Conservation (phyloP, 2,329 filamentous ascomycete species). For the Sphaceloma murrayae region DNA sequence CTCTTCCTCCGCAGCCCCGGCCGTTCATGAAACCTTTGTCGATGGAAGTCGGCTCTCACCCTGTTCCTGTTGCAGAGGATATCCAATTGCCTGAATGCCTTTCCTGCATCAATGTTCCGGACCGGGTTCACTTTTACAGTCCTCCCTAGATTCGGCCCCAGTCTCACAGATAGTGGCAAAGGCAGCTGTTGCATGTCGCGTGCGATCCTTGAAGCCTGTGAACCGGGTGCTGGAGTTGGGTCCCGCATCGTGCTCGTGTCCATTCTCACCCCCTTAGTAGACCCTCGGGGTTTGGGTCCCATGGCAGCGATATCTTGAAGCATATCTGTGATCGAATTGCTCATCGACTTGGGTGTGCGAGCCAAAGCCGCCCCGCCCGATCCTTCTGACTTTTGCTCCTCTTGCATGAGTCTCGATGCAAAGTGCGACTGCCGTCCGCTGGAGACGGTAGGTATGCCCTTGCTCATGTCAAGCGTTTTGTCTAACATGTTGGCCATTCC, state of each 20-base stretch:
- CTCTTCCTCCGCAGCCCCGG: slow-evolving; percentile 68
- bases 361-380: background rate
- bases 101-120: slow-evolving; percentile 37
- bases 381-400: background rate
- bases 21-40: slow-evolving; percentile 65
- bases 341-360: too few relatives aligned
- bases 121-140: slow-evolving; percentile 30
- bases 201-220: too few relatives aligned
- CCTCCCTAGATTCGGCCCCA: slow-evolving; percentile 35
- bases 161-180: slow-evolving; percentile 22
- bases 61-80: slow-evolving; percentile 44
- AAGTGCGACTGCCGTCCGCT: slow-evolving; percentile 24
- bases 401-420: slow-evolving; percentile 23
- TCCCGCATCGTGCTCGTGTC: background rate
- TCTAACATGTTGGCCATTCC: slow-evolving; percentile 24
- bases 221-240: too few relatives aligned
- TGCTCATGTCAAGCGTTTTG: slow-evolving; percentile 24
- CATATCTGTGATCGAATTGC: too few relatives aligned
- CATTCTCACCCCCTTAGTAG: background rate
- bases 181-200: slow-evolving; percentile 12
- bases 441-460: slow-evolving; percentile 23
- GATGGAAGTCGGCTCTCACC: slow-evolving; percentile 45
- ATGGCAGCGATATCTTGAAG: too few relatives aligned
- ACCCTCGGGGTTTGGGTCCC: background rate
- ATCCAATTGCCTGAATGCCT: slow-evolving; percentile 39